Base-by-base conservation (phyloP, 129 eudicot species). In the Flaveria linearis region DNA sequence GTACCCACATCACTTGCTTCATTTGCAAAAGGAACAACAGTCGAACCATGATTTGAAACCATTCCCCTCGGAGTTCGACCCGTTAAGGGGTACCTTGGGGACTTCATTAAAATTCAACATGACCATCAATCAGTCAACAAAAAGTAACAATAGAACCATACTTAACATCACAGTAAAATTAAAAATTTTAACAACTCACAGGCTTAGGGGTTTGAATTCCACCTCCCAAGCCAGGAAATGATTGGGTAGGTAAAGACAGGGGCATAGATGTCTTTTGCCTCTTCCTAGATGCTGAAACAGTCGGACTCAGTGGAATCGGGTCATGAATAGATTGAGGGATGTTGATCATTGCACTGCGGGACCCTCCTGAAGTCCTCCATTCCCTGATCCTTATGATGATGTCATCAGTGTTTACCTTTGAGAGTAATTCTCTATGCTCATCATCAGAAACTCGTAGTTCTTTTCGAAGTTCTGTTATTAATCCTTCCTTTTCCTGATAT, bases 371-470 rank as follows among this genome's bases (percentile, higher is more conserved):
- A 67, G 88, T 79, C 85, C 99, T 86, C 97, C 99, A 95, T 81
- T 95, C 97, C 81, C 99, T 86, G 79, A 95, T 95, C 71, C 91
- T 83, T 79, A 83, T 85, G 69, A 95, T 89, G 71, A 85, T 82
- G 57, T 91, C 96, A 84, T 95, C 99, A n/a, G 88, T 74, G 73
- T 89, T 89, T 66, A 95, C 97, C 80, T 87, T 90, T 64, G 86
- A 74, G 33, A 95, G 99, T 46, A 95, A 85, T 72, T 95, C 99
- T 81, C 99, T 82, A 75, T 95, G 99, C 80, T 95, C 99, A 42
- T 95, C 99, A 76, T 95, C 99, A 36, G 99, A 95, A 51, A 95
- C 99, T 77, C 99, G 85, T 76, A 95, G 80, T 80, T 95, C 99
- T 85, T 91, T 95, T 65, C 99, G 85, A 69, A 95, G 95, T 85